These are phyloP conservation scores for Pilatotrama ljubarskyi DNA, from an alignment of 768 basidiomycete genomes.

Conservation along the genomic window DNA sequence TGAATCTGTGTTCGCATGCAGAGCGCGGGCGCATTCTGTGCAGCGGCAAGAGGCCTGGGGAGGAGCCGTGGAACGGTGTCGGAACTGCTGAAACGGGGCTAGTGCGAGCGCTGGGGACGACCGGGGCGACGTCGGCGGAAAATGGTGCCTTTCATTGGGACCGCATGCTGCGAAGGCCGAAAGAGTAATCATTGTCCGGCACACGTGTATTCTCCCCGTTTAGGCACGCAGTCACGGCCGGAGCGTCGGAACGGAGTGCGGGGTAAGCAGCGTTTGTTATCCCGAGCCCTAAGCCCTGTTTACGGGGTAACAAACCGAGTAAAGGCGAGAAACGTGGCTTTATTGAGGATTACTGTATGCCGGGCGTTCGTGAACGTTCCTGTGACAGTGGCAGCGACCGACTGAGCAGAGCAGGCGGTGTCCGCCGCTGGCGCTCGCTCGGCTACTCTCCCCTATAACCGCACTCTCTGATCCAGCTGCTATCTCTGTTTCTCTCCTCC, in stretches of 20 bases:
- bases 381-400: neutral
- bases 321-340: neutral
- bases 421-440: neutral
- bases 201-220: slow-evolving; percentile 21
- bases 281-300: slow-evolving; percentile 2
- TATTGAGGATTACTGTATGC: neutral
- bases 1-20: slow-evolving; percentile 3
- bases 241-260: slow-evolving; percentile 19
- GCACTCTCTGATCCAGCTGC: slow-evolving; percentile 9
- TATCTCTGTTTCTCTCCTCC: slow-evolving; percentile 14
- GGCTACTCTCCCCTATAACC: slow-evolving; percentile 13
- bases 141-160: slow-evolving; percentile 23
- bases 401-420: too few species aligned
- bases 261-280: slow-evolving; percentile 9
- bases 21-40: slow-evolving; percentile 5
- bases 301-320: neutral
- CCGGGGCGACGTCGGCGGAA: slow-evolving; percentile 30
- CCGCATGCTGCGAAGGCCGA: slow-evolving; percentile 23
- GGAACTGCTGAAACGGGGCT: slow-evolving; percentile 16
- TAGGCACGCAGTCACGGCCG: slow-evolving; percentile 2
- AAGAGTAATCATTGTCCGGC: slow-evolving; percentile 12
- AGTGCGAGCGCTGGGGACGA: slow-evolving; percentile 14
- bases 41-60: neutral
- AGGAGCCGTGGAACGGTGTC: slow-evolving; percentile 8
- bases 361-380: neutral